A percentile compares a stretch with the other conserved stretches of the same genome.
These are phyloP conservation scores for Cardamine occulta DNA, from an alignment of 345 rosid genomes.

Conservation along the genomic window DNA sequence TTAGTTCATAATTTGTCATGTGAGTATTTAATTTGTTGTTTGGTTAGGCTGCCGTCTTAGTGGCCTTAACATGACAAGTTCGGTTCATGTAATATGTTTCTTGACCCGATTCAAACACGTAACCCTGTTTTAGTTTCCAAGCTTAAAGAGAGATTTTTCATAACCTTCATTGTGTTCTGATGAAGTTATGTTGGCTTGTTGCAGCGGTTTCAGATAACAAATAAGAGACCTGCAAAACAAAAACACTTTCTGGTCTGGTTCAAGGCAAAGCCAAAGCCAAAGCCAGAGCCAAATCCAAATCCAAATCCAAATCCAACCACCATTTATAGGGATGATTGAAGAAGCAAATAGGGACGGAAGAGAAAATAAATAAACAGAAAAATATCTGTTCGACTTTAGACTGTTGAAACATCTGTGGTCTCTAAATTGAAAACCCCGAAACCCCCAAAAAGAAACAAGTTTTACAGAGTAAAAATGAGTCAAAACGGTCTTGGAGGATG, in stretches of 20 bases:
- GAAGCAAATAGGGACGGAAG: conserved; percentile 24
- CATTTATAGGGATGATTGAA: conserved; percentile 25
- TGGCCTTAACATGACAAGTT: conserved; percentile 35
- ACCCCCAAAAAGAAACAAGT: conserved; percentile 19
- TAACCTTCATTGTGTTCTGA: background rate
- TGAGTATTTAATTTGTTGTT: conserved; percentile 39
- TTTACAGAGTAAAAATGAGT: conserved; percentile 31
- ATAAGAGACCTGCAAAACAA: conserved; percentile 17
- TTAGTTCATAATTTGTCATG: conserved; percentile 30
- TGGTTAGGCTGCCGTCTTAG: conserved; percentile 34
- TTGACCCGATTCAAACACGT: background rate
- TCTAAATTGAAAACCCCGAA: conserved; percentile 38
- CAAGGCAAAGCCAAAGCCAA: conserved; percentile 18
- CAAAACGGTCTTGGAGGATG: conserved; percentile 20
- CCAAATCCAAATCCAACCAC: conserved; percentile 22
- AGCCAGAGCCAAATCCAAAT: background rate
- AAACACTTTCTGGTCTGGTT: conserved; percentile 19
- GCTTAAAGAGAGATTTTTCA: background rate
- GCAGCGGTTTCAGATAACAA: background rate
- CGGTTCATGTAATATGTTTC: conserved; percentile 4
- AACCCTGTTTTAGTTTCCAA: background rate
- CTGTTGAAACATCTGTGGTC: conserved; percentile 38
- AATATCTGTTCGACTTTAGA: conserved; percentile 19
- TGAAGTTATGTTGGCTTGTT: background rate
- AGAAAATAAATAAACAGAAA: conserved; percentile 11